A percentile compares a stretch with the other conserved stretches of the same genome.
These are phyloP conservation scores for Symbiotaphrina buchneri DNA, from an alignment of 495 filamentous ascomycete species.

Conservation along the genomic window DNA sequence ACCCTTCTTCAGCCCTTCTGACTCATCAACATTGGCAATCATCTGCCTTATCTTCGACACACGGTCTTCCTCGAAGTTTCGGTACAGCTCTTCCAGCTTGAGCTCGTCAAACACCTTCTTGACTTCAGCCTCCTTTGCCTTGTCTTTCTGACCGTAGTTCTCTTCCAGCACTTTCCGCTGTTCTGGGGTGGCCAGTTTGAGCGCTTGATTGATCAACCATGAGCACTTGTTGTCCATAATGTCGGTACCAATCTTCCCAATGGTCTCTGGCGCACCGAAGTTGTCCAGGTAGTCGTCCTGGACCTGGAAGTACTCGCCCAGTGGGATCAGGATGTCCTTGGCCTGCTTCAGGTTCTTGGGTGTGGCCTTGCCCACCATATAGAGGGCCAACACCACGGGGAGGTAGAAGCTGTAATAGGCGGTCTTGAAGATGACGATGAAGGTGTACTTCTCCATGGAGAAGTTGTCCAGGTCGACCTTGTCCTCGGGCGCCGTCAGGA, in stretches of 20 bases:
- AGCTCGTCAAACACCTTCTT: constrained; percentile 78
- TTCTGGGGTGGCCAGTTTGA: constrained; percentile 49
- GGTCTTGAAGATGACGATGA: constrained; percentile 99
- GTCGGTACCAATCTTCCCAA: constrained; percentile 97
- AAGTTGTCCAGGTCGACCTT: constrained; percentile 79
- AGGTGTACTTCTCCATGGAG: constrained; percentile 81
- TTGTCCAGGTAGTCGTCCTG: constrained; percentile 98
- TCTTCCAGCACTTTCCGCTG: constrained; percentile 64
- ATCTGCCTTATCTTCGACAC: constrained; percentile 49
- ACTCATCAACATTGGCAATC: constrained; percentile 67
- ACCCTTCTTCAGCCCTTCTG: constrained; percentile 63
- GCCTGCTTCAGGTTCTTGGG: constrained; percentile 65
- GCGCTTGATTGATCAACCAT: constrained; percentile 88
- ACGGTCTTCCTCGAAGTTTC: constrained; percentile 68
- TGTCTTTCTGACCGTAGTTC: constrained; percentile 81
- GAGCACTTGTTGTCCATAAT: constrained; percentile 99
- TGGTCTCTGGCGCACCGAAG: constrained; percentile 71
- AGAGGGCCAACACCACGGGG: constrained; percentile 75
- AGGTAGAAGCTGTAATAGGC: constrained; percentile 98
- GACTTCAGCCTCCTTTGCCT: constrained; percentile 51
- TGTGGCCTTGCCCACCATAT: constrained; percentile 61
- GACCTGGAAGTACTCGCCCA: constrained; percentile 97
- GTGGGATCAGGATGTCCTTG: constrained; percentile 84
- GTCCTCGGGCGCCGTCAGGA: constrained; percentile 91
- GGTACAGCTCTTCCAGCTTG: constrained; percentile 56